Evolutionary conservation across 192 early-diverging fungal species (phyloP).

Genomic region (Linnemannia hyalina): DNA sequence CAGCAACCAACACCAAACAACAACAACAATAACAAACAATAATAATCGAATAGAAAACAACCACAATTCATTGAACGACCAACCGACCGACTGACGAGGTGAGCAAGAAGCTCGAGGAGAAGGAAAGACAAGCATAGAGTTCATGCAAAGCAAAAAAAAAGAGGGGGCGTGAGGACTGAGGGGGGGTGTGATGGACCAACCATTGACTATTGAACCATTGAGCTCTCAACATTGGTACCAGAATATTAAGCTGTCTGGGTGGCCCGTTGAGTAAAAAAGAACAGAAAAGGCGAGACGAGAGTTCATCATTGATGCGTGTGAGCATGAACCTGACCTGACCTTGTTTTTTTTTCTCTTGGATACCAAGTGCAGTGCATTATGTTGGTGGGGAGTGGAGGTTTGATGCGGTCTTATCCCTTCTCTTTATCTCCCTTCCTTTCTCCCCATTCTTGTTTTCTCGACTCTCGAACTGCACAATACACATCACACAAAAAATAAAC

Average conservation of each 20-base stretch:
- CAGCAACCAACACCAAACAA: background rate
- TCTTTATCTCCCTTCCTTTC: too few relatives aligned
- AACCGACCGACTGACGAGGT: background rate
- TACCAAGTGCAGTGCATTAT: background rate
- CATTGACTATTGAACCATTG: background rate
- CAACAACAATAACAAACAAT: too few relatives aligned
- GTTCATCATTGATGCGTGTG: background rate
- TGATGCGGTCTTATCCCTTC: too few relatives aligned
- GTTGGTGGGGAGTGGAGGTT: background rate
- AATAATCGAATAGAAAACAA: too few relatives aligned
- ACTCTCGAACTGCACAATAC: too few relatives aligned
- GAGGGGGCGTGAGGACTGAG: background rate
- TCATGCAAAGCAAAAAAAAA: background rate
- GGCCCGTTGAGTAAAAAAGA: background rate
- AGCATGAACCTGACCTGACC: background rate
- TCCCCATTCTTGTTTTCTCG: too few relatives aligned
- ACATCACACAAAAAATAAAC: too few relatives aligned
- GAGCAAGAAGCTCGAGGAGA: background rate
- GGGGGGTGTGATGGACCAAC: background rate
- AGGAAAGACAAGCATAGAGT: background rate
- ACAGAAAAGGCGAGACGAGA: background rate
- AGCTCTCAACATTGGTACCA: background rate
- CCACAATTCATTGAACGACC: too few relatives aligned
- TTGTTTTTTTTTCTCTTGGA: background rate
- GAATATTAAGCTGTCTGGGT: background rate